These are phyloP conservation scores for Metschnikowia koreensis DNA, from an alignment of 805 yeast species.

Conservation along the genomic window DNA sequence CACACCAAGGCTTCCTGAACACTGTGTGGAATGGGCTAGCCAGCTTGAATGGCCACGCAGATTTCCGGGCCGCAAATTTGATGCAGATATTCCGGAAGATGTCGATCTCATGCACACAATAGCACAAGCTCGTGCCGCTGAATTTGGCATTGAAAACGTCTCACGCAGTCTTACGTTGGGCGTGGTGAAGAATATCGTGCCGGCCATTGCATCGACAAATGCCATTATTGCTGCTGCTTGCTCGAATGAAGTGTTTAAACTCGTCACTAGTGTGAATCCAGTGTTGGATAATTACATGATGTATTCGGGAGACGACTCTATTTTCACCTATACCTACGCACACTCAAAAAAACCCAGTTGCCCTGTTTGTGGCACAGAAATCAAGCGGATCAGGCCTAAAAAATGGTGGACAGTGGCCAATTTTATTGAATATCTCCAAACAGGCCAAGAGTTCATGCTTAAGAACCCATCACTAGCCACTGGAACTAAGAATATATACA, in stretches of 20 bases:
- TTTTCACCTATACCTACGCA: slow-evolving; percentile 69
- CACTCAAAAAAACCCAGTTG: slow-evolving; percentile 63
- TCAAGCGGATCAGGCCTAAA: slow-evolving; percentile 25
- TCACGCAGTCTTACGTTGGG: slow-evolving; percentile 74
- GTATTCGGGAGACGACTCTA: slow-evolving; percentile 80
- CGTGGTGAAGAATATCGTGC: slow-evolving; percentile 86
- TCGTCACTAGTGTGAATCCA: slow-evolving; percentile 69
- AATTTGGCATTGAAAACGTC: slow-evolving; percentile 72
- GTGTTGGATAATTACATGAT: slow-evolving; percentile 74
- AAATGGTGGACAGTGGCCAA: slow-evolving; percentile 28
- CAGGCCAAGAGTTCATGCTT: slow-evolving; percentile 31
- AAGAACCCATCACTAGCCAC: slow-evolving; percentile 48
- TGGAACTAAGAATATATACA: slow-evolving; percentile 38
- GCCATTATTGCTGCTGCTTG: slow-evolving; percentile 89
- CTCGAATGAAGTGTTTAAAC: slow-evolving; percentile 80
- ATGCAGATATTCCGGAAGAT: slow-evolving; percentile 67
- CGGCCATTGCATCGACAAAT: slow-evolving; percentile 92
- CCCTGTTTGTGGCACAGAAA: slow-evolving; percentile 65
- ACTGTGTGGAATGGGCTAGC: slow-evolving; percentile 89
- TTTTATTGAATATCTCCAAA: slow-evolving; percentile 41
- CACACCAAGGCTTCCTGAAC: slow-evolving; percentile 92
- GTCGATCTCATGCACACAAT: slow-evolving; percentile 58
- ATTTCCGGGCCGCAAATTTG: slow-evolving; percentile 49
- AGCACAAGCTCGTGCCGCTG: slow-evolving; percentile 57
- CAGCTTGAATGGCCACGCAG: slow-evolving; percentile 68